Percentiles rank a stretch among this genome's conserved stretches.
Conservation (phyloP, 208 protist genomes). For the Histomonas meleagridis region DNA sequence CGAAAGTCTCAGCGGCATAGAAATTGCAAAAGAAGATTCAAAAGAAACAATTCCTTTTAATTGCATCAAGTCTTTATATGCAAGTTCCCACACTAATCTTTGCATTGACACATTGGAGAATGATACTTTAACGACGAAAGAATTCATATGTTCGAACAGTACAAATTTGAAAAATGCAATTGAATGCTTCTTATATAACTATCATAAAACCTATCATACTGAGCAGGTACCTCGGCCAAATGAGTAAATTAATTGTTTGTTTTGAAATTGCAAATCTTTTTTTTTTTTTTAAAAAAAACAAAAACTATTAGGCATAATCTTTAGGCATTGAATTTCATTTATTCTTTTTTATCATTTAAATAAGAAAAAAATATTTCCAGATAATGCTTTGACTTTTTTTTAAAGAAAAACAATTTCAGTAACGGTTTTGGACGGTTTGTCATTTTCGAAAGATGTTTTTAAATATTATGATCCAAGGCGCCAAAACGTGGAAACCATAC, state of each 20-base stretch:
- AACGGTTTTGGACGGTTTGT: no score
- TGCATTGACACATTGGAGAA: neutral
- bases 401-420: no score
- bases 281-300: no score
- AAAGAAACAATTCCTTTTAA: neutral
- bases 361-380: no score
- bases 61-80: neutral
- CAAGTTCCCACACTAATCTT: neutral
- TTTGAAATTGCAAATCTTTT: no score
- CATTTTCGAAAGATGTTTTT: conserved; percentile 34
- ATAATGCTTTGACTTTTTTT: no score
- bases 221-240: no score
- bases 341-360: no score
- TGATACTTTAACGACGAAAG: neutral
- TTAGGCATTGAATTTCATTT: no score
- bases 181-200: conserved; percentile 18
- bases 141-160: neutral
- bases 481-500: conserved; percentile 26
- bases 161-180: neutral
- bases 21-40: neutral
- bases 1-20: neutral
- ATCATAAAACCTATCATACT: no score
- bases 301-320: no score
- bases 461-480: neutral
- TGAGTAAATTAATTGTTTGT: no score